Evolutionary conservation across 257 asterid species (phyloP).

Genomic region (Penstemon eatonii): DNA sequence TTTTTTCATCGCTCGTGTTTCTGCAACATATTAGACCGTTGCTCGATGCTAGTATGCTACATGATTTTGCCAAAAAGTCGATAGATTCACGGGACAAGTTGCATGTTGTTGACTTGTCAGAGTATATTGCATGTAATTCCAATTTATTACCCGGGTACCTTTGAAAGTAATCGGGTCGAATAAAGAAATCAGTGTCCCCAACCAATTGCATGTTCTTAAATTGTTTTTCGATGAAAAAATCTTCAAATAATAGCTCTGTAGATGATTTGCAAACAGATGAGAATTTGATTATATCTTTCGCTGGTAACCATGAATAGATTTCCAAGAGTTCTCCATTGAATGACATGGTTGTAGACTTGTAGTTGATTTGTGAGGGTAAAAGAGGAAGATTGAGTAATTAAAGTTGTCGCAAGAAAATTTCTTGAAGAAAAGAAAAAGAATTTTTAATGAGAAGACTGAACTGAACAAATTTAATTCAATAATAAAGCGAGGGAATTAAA

Average conservation of each 20-base stretch:
- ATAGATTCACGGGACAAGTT: background rate
- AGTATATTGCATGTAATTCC: background rate
- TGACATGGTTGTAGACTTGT: background rate
- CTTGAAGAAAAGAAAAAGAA: too few relatives aligned
- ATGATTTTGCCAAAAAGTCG: background rate
- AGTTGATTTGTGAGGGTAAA: too few relatives aligned
- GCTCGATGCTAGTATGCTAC: background rate
- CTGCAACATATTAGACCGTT: conserved; percentile 20
- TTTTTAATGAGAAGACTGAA: too few relatives aligned
- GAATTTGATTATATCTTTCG: background rate
- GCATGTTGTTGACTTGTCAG: too few relatives aligned
- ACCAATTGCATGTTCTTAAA: background rate
- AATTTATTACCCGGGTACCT: background rate
- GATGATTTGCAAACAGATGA: background rate
- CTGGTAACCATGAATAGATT: conserved; percentile 15
- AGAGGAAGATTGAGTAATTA: too few relatives aligned
- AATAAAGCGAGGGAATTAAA: too few relatives aligned
- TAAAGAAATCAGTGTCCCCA: background rate
- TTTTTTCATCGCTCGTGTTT: background rate
- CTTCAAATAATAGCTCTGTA: background rate
- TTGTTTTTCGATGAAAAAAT: background rate
- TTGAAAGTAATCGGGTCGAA: background rate
- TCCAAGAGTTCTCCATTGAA: conserved; percentile 14
- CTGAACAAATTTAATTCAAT: too few relatives aligned
- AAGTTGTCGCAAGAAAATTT: too few relatives aligned